phyloP scores from a whole-genome alignment of 2,329 filamentous ascomycete species.

The Xylariomycetidae sp. region DNA sequence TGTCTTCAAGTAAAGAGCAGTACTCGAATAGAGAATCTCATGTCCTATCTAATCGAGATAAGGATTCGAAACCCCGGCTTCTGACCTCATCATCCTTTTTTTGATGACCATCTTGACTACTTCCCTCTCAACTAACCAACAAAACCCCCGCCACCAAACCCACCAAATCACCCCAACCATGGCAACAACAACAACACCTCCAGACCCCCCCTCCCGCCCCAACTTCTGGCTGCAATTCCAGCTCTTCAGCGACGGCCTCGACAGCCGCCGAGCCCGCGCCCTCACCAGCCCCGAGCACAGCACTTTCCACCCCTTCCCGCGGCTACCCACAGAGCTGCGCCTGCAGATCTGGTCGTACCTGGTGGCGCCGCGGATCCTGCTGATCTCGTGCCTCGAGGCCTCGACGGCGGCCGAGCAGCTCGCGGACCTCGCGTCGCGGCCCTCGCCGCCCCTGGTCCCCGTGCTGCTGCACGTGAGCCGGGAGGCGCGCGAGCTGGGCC shows the following conservation, averaged over 20 bases:
- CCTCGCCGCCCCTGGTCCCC: conserved; percentile 21
- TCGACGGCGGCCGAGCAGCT: conserved; percentile 24
- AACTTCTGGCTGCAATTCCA: conserved; percentile 43
- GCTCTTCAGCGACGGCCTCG: conserved; percentile 37
- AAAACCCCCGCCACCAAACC: neutral
- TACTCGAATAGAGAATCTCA: too few species aligned
- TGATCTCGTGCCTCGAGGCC: conserved; percentile 35
- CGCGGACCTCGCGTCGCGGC: too few species aligned
- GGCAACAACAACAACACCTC: too few species aligned
- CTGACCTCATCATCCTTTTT: too few species aligned
- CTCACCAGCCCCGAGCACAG: conserved; percentile 7
- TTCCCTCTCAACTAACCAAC: neutral
- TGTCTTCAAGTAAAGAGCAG: too few species aligned
- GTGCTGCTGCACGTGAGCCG: conserved; percentile 40
- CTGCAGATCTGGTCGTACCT: conserved; percentile 42
- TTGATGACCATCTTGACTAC: neutral
- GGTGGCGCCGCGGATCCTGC: conserved; percentile 40
- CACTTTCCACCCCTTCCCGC: conserved; percentile 29
- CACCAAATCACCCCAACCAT: conserved; percentile 1
- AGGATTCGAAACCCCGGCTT: too few species aligned
- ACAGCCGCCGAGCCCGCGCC: conserved; percentile 10
- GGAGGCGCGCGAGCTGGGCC: conserved; percentile 38
- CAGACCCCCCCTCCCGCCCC: neutral
- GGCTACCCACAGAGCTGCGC: conserved; percentile 43
- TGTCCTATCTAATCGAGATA: too few species aligned